Evolutionary conservation across 352 stramenopile genomes (phyloP).

Genomic region (Aphanomyces euteiches): DNA sequence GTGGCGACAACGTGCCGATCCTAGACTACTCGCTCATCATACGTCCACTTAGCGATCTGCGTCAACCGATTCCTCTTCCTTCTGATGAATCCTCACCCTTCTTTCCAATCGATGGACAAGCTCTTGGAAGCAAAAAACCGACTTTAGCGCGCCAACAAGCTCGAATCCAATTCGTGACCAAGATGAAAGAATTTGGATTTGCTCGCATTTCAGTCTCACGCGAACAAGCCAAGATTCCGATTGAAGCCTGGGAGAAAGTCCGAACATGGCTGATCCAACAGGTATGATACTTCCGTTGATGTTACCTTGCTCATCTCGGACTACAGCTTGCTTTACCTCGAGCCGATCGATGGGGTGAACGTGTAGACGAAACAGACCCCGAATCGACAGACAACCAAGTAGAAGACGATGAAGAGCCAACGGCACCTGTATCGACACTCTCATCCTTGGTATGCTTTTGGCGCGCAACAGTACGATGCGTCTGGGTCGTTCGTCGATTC

Average conservation of each 20-base stretch:
- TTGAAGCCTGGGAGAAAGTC: constrained; percentile 52
- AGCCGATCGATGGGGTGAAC: constrained; percentile 61
- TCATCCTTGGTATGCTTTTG: constrained; percentile 18
- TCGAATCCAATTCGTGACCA: constrained; percentile 57
- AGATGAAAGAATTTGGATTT: constrained; percentile 72
- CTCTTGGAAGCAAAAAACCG: constrained; percentile 37
- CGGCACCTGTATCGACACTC: constrained; percentile 2
- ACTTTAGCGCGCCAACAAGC: constrained; percentile 54
- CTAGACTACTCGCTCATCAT: constrained; percentile 67
- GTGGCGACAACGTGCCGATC: constrained; percentile 43
- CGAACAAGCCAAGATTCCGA: constrained; percentile 57
- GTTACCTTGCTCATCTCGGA: background rate
- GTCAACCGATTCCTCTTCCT: constrained; percentile 46
- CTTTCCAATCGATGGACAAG: constrained; percentile 48
- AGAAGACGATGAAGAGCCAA: background rate
- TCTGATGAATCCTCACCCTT: constrained; percentile 62
- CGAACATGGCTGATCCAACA: constrained; percentile 59
- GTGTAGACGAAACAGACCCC: constrained; percentile 45
- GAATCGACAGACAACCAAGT: background rate
- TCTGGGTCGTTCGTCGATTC: background rate
- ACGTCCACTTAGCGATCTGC: constrained; percentile 51
- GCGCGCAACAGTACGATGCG: background rate
- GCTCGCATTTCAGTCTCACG: constrained; percentile 58
- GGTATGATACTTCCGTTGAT: background rate
- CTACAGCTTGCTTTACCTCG: constrained; percentile 40